Base-by-base conservation (phyloP, 2,329 filamentous ascomycete genomes). In the Clarireedia paspali region DNA sequence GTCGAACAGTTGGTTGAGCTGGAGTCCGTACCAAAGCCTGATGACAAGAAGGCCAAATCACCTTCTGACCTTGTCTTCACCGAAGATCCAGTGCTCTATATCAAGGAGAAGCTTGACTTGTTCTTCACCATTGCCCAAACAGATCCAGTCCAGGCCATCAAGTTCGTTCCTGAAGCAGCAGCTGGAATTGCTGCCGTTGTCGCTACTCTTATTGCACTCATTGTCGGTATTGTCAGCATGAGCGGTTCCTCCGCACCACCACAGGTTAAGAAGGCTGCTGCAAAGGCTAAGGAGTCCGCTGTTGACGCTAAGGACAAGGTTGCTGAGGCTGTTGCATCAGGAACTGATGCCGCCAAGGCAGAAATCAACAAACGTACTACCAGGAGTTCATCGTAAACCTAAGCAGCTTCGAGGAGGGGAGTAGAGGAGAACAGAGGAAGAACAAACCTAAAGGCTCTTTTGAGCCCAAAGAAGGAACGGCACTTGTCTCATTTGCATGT, bases 21-120 rank as follows among this genome's bases (percentile, higher is more conserved):
- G 65, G 87, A 85, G 57, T 81, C 81, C 66, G 89, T 87, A 81
- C 91, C 92, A 68, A 91, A 92, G 82, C 70, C 74, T 36, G 75
- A 80, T 12, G 72, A 75, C 12, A 70, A 70, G 56, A 77, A 83
- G 62, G 82, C 82, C 70, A 83, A 85, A 74, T 87, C 84, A 51
- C 85, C 88, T 62, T 79, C 75, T 58, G 88, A 92, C 73, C 84
- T 95, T 63, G 86, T 83, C 73, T 97, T 99, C 86, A 75, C 83
- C 68, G 92, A 96, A 62, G 89, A 96, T 79, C 94, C 94, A 48
- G 82, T 96, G 66, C 77, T 77, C 65, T 99, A 88, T 74, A 73
- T 96, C 74, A 89, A 85, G 75, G 89, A 96, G 85, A 97, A 96
- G 84, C 72, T 95, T 60, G 87, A 95, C 66, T 84, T 95, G 61